These are phyloP conservation scores for Rhododendron henanense DNA, from an alignment of 148 eudicot species.

Conservation along the genomic window DNA sequence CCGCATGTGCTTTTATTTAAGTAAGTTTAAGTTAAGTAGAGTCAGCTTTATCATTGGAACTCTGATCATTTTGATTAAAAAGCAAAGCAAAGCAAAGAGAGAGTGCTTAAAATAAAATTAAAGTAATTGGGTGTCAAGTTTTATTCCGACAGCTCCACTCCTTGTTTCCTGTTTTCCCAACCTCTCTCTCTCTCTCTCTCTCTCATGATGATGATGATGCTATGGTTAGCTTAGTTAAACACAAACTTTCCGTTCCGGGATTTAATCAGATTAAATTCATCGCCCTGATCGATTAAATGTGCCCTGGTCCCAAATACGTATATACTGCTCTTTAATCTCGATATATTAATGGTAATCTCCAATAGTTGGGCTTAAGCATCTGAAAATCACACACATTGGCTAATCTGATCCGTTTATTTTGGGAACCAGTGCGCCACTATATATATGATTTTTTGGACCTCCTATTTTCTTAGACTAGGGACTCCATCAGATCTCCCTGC, in stretches of 20 bases:
- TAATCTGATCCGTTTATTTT: neutral
- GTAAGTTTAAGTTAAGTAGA: neutral
- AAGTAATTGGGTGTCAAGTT: constrained; percentile 18
- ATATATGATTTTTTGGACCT: neutral
- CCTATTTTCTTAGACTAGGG: neutral
- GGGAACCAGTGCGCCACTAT: neutral
- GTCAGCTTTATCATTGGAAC: neutral
- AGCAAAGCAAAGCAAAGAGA: neutral
- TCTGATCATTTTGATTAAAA: neutral
- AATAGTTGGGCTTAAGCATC: neutral
- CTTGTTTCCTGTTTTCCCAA: constrained; percentile 31
- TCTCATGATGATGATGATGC: neutral
- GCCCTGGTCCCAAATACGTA: neutral
- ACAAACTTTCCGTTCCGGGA: neutral
- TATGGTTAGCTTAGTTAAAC: neutral
- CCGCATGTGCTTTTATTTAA: constrained; percentile 13
- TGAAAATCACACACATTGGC: neutral
- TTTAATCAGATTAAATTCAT: neutral
- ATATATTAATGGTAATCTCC: neutral
- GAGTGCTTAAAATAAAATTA: neutral
- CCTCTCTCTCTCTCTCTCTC: neutral
- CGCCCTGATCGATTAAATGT: neutral
- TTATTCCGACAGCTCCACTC: constrained; percentile 28
- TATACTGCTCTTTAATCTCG: neutral
- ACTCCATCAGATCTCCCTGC: no score